Evolutionary conservation across 768 basidiomycete species (phyloP), one percentile per base, ranked within the genome.

Genomic region (Suillus cothurnatus): DNA sequence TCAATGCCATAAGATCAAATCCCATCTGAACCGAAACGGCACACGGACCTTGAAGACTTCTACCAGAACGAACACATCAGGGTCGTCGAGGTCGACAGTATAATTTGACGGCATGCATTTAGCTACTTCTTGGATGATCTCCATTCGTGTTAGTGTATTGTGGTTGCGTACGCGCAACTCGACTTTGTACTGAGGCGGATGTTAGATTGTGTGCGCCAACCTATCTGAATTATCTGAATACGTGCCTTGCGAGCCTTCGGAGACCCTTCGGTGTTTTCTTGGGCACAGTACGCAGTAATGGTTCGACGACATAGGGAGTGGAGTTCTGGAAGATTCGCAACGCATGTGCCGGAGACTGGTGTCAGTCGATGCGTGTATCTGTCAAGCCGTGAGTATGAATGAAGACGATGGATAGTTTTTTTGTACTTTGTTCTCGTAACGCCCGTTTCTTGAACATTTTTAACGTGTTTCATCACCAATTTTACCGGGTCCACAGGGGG

Each of bases 131-230:
- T 91, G 83, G 34, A 94, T 88, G 32, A 94, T 74, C 11, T 72
- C 77, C 58, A 82, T 80, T 19, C 90, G 86, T 12, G 84, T 70
- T 31, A 94, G 74, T 6, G 86, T 88, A n/a, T 81, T 89, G 67
- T 94, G 93, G 71, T 94, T 93, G 49, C 93, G 85, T 36, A 89
- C 76, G 59, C 88, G 83, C 59, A 92, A 71, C 69, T 94, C 92
- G 43, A 94, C 86, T 74, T 94, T 94, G 79, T 92, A 95, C 93
- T 94, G 66, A 49, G 34, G 4, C 15, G 28, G 28, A 15, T 3
- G 36, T 26, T 36, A 65, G 19, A 57, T 61, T 34, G 38, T 65
- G 47, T 26, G 3, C 5, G 12, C 12, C 32, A 11, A 26, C 38
- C 2, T n/a, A n/a, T n/a, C n/a, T n/a, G n/a, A n/a, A n/a, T n/a